Base-by-base conservation (phyloP, 2,329 filamentous ascomycete genomes). In the Talaromyces sp. region DNA sequence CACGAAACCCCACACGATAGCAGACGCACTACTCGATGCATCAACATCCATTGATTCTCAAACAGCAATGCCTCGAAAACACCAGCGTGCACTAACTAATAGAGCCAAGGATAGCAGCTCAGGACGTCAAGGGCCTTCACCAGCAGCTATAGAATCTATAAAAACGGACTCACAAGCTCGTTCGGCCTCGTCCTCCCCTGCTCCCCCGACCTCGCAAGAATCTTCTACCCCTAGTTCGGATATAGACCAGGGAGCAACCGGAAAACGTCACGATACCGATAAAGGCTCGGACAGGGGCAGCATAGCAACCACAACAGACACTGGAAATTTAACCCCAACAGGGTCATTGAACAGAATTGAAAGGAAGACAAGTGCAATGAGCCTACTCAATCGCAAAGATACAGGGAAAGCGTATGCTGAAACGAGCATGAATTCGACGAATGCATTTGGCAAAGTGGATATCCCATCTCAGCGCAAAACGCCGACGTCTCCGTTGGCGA, bases 11-110 rank as follows among this genome's bases (percentile, higher is more conserved):
- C 90, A 91, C 67, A 96, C 92, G 0, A 95, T 98, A 66, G 87
- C 91, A 3, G 93, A 98, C 75, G 95, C 95, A 6, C 80, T 98
- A 17, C 81, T 96, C 32, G 95, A 98, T 74, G 95, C 95, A 7
- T 96, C 92, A 0, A 93, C 91, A 78, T 92, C 90, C 0, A 92
- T 95, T 64, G 89, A 93, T 69, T 87, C 89, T 65, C 63, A 63
- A 4, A 80, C 86, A 0, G 75, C 84, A 8, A 78, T 84, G 49
- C 71, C 73, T 51, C 77, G 77, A 56, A 79, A 70, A 61, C 71
- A 75, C 53, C 68, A 74, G 15, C 74, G 74, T 58, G 71, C 73
- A 28, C 75, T 75, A 65, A 78, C 69, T 62, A 76, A 78, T 58
- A 70, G 72, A 33, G 76, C 74, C 27, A 76, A 73, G 58, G 74